These are phyloP conservation scores for Ampelomyces quisqualis DNA, from an alignment of 2,329 filamentous ascomycete species.

Conservation along the genomic window DNA sequence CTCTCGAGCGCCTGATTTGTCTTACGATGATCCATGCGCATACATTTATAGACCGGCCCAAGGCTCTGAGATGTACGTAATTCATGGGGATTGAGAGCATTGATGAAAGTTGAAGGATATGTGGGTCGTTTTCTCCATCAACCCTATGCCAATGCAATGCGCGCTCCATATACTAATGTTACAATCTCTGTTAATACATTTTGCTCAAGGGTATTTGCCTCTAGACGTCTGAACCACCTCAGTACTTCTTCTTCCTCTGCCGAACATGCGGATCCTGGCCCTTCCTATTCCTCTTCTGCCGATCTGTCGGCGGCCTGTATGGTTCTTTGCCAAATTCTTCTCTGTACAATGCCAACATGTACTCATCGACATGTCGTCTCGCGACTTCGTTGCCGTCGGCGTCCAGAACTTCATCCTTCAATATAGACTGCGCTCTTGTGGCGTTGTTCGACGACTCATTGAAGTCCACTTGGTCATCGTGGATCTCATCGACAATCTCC, in stretches of 20 bases:
- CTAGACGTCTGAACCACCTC: too few species aligned
- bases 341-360: slow-evolving; percentile 34
- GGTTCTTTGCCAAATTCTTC: slow-evolving; percentile 39
- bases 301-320: slow-evolving; percentile 34
- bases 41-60: too few species aligned
- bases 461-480: slow-evolving; percentile 48
- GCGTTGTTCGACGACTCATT: slow-evolving; percentile 33
- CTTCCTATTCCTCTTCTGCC: slow-evolving; percentile 35
- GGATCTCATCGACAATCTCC: slow-evolving; percentile 68
- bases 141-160: too few species aligned
- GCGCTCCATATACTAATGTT: background rate
- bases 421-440: slow-evolving; percentile 28
- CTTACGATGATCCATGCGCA: too few species aligned
- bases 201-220: background rate
- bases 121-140: too few species aligned
- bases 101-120: too few species aligned
- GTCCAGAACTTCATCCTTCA: slow-evolving; percentile 20
- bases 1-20: too few species aligned
- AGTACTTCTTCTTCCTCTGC: slow-evolving; percentile 33
- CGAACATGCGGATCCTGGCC: slow-evolving; percentile 36
- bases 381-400: slow-evolving; percentile 18
- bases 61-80: too few species aligned
- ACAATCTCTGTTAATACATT: background rate
- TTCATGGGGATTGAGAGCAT: too few species aligned
- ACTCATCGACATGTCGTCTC: slow-evolving; percentile 39